A percentile compares a stretch with the other conserved stretches of the same genome.
These are phyloP conservation scores for Dactylis glomerata DNA, from an alignment of 176 grass and related monocot genomes.

Conservation along the genomic window DNA sequence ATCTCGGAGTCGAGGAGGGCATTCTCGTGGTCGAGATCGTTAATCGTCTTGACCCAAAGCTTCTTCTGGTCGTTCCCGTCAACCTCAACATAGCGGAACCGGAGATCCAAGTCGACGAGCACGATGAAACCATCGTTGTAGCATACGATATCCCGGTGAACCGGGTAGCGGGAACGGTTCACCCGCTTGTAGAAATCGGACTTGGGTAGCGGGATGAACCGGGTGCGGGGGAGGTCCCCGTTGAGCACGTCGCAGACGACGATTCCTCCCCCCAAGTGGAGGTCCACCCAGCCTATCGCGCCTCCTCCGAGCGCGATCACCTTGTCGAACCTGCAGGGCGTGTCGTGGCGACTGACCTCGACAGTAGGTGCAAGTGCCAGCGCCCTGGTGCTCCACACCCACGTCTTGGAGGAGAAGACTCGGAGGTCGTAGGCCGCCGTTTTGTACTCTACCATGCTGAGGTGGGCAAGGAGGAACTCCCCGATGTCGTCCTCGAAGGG, in stretches of 20 bases:
- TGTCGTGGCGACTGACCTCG: no score
- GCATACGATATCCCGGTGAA: background rate
- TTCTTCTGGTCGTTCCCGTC: background rate
- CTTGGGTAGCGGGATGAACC: background rate
- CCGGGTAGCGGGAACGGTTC: background rate
- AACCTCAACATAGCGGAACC: background rate
- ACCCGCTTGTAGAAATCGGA: background rate
- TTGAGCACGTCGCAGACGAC: background rate
- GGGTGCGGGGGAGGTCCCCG: background rate
- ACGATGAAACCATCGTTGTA: background rate
- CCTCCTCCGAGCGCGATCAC: background rate
- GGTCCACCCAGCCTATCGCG: background rate
- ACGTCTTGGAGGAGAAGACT: conserved; percentile 14
- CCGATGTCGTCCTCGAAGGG: background rate
- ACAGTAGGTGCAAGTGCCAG: no score
- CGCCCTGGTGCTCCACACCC: background rate
- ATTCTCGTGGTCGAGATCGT: background rate
- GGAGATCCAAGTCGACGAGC: background rate
- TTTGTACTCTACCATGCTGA: background rate
- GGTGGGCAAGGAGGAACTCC: background rate
- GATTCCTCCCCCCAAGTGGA: background rate
- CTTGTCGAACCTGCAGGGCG: no score
- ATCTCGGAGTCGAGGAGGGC: background rate
- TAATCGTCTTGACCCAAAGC: background rate
- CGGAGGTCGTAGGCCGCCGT: background rate